Evolutionary conservation across 129 eudicot species (phyloP).

Genomic region (Flaveria linearis): DNA sequence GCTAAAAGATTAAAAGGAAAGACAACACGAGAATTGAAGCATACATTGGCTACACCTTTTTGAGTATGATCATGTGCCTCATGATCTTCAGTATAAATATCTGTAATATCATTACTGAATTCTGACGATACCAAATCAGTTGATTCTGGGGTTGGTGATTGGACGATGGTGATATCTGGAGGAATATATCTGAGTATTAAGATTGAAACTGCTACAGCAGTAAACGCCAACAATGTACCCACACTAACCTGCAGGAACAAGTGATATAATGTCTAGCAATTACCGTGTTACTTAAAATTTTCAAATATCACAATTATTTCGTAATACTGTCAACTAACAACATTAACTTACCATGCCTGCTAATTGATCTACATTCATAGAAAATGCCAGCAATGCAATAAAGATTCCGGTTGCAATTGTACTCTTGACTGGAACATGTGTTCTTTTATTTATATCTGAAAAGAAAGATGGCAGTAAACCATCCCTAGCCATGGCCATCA

Average conservation of each 20-base stretch:
- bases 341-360: slow-evolving; percentile 58
- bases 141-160: slow-evolving; percentile 37
- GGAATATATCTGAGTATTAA: slow-evolving; percentile 59
- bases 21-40: slow-evolving; percentile 29
- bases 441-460: slow-evolving; percentile 53
- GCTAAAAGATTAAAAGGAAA: background rate
- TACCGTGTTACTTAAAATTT: background rate
- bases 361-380: slow-evolving; percentile 63
- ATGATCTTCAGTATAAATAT: slow-evolving; percentile 21
- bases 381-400: slow-evolving; percentile 52
- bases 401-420: slow-evolving; percentile 59
- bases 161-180: slow-evolving; percentile 39
- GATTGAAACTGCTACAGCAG: slow-evolving; percentile 61
- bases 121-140: slow-evolving; percentile 30
- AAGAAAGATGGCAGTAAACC: slow-evolving; percentile 67
- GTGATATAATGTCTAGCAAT: slow-evolving; percentile 8
- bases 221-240: slow-evolving; percentile 63
- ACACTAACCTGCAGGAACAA: slow-evolving; percentile 52
- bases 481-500: slow-evolving; percentile 79
- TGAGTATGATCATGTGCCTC: slow-evolving; percentile 30
- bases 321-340: slow-evolving; percentile 11
- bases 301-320: background rate
- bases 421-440: slow-evolving; percentile 68
- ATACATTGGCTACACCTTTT: slow-evolving; percentile 50
- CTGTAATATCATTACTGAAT: slow-evolving; percentile 24